Evolutionary conservation across 176 grass and related monocot genomes (phyloP).

Genomic region (Rhynchospora pubera): DNA sequence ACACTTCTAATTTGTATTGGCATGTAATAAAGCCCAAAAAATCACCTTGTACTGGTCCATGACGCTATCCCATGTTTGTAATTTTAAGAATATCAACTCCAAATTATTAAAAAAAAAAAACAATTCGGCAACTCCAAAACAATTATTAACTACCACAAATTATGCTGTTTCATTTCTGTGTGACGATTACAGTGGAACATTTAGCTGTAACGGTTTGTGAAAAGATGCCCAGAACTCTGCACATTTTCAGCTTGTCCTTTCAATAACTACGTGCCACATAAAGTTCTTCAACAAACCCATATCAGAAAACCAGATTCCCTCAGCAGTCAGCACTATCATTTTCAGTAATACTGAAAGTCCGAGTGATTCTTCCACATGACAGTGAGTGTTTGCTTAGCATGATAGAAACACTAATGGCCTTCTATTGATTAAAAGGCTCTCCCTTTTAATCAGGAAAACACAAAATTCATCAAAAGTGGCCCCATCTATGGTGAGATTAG

Average conservation of each 20-base stretch:
- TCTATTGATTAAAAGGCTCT: not conserved
- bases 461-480: constrained; percentile 6
- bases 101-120: too few species aligned
- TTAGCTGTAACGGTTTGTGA: not conserved
- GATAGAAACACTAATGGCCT: too few species aligned
- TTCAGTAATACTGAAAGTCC: not conserved
- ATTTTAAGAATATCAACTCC: too few species aligned
- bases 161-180: not conserved
- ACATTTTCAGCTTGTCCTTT: not conserved
- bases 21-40: too few species aligned
- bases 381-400: not conserved
- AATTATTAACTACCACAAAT: not conserved
- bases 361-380: not conserved
- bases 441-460: not conserved
- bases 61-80: too few species aligned
- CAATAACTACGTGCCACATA: not conserved
- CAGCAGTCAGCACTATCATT: not conserved
- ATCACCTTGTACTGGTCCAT: too few species aligned
- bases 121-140: too few species aligned
- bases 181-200: not conserved
- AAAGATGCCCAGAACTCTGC: not conserved
- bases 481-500: not conserved
- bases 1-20: too few species aligned
- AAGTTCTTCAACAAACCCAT: not conserved
- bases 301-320: not conserved